Base-by-base conservation (phyloP, 768 basidiomycete species). In the Psilocybe azurescens region DNA sequence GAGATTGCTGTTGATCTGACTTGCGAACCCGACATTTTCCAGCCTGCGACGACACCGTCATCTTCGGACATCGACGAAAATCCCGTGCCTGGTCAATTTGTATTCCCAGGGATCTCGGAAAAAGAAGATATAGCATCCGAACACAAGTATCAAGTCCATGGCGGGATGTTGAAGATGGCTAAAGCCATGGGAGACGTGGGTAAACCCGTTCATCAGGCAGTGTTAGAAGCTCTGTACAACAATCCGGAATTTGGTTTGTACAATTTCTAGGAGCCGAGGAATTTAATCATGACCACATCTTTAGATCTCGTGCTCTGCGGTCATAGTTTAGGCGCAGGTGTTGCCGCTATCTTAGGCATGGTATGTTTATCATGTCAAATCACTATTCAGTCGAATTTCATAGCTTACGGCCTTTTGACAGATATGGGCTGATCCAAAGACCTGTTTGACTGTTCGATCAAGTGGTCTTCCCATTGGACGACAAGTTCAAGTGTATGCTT, bases 391-490 rank as follows among this genome's bases (percentile, higher is more conserved):
- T n/a, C 18, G n/a, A 60, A 11, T n/a, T 38, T 24, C 33, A 24
- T 61, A 55, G 36, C 56, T 52, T 38, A 36, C 41, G 7, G 46
- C 10, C 24, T 28, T 28, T 13, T 53, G 8, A 28, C 63, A 93
- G 92, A 89, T 91, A 85, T 95, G 93, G 93, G 90, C 92, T 1
- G 90, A 93, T 70, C 90, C 91, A 18, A 81, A 77, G 64, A 94
- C 89, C 1, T 93, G 93, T 64, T 78, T 89, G 46, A 95, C 83
- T 0, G 82, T 84, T 39, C 77, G 80, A 49, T 85, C 88, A 30
- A 90, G 90, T 62, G 91, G 91, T 6, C 80, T 94, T 13, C 91
- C 92, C 10, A 75, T 80, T 13, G 84, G 83, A 56, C 80, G 91
- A 44, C 78, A 83, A 36, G 89, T 92, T 11, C 86, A 86, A 28